Percentiles rank a stretch among this genome's conserved stretches.
phyloP scores from a whole-genome alignment of 768 basidiomycete species.

The Psilocybe cyanescens region DNA sequence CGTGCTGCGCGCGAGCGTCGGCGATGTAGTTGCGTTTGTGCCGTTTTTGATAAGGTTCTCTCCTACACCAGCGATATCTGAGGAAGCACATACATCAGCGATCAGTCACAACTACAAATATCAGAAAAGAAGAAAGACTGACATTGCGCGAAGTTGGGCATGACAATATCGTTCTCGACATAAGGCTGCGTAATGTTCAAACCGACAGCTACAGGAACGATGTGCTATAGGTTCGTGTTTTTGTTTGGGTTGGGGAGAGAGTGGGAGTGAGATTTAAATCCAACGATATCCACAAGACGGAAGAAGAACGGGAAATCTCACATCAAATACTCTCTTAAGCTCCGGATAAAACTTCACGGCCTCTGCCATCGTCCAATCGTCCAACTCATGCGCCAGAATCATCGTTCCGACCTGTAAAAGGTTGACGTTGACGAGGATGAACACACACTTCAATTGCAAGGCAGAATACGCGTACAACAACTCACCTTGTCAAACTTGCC shows the following conservation, averaged over 20 bases:
- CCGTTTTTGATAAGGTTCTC: constrained; percentile 3
- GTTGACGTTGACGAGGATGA: too few relatives aligned
- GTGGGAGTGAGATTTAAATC: too few relatives aligned
- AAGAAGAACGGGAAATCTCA: constrained; percentile 23
- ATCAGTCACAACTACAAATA: not conserved
- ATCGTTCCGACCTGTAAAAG: constrained; percentile 47
- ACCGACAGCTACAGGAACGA: constrained; percentile 59
- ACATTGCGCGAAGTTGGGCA: constrained; percentile 55
- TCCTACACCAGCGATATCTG: constrained; percentile 11
- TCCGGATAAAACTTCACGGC: constrained; percentile 54
- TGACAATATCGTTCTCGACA: constrained; percentile 44
- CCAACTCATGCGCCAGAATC: constrained; percentile 61
- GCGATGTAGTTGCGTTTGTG: constrained; percentile 1
- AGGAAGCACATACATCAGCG: not conserved
- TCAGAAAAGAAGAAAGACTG: constrained; percentile 14
- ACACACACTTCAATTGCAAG: not conserved
- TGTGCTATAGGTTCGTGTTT: constrained; percentile 28
- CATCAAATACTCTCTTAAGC: constrained; percentile 49
- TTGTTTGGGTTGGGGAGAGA: too few relatives aligned
- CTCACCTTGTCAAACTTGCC: constrained; percentile 45
- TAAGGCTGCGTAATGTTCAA: constrained; percentile 57
- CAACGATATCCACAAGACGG: not conserved
- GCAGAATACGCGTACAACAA: not conserved
- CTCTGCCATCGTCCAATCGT: constrained; percentile 64
- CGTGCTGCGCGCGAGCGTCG: not conserved